phyloP scores from a whole-genome alignment of 192 early-diverging fungal species.

The Diversispora epigaea region DNA sequence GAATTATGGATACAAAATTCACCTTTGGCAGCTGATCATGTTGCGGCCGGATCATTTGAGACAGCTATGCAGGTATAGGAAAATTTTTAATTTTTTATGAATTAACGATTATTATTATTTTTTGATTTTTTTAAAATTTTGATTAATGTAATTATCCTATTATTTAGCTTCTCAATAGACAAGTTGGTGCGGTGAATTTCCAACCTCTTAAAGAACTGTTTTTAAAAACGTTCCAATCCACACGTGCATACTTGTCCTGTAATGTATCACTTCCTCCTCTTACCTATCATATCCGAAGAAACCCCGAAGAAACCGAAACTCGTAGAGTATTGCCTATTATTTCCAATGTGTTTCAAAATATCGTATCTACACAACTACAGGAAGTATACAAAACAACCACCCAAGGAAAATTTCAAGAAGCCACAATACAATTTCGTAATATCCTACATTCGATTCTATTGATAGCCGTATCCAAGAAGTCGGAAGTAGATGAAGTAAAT shows the following conservation, averaged over 20 bases:
- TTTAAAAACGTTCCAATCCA: constrained; percentile 78
- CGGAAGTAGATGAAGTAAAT: constrained; percentile 74
- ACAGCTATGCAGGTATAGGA: constrained; percentile 82
- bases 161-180: constrained; percentile 76
- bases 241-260: constrained; percentile 61
- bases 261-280: constrained; percentile 64
- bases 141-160: not conserved
- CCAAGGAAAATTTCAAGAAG: constrained; percentile 78
- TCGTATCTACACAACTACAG: constrained; percentile 72
- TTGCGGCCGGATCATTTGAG: constrained; percentile 94
- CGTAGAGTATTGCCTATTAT: constrained; percentile 62
- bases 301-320: constrained; percentile 52
- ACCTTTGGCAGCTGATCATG: constrained; percentile 83
- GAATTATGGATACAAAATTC: constrained; percentile 86
- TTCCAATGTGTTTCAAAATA: constrained; percentile 53
- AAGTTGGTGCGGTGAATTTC: constrained; percentile 93
- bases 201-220: constrained; percentile 87
- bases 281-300: constrained; percentile 68
- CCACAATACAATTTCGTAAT: constrained; percentile 67
- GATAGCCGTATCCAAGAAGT: constrained; percentile 60
- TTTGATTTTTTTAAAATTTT: constrained; percentile 3
- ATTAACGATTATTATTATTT: not conserved
- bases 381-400: constrained; percentile 82
- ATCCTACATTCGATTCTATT: constrained; percentile 82
- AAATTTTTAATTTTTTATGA: constrained; percentile 1